Conservation (phyloP, 2,329 filamentous ascomycete species). For the Zasmidium citrigriseum region DNA sequence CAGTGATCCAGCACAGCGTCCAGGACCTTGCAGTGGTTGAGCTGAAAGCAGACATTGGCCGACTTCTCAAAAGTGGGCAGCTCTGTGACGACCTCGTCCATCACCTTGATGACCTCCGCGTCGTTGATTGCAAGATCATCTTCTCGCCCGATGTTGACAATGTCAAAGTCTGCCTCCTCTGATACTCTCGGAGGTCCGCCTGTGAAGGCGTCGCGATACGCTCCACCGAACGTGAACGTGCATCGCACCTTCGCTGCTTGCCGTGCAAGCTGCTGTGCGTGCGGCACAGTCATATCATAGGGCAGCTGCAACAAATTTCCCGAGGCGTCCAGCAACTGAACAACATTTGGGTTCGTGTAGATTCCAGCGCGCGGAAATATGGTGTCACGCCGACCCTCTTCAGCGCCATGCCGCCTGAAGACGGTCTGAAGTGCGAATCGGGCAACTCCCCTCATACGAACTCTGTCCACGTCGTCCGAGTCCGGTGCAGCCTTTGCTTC, state of each 20-base stretch:
- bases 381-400: conserved; percentile 73
- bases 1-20: conserved; percentile 90
- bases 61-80: conserved; percentile 65
- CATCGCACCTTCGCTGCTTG: conserved; percentile 67
- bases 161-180: conserved; percentile 94
- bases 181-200: conserved; percentile 81
- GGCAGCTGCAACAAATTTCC: conserved; percentile 93
- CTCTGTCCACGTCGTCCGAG: conserved; percentile 23
- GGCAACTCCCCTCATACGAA: conserved; percentile 51
- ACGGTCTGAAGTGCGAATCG: conserved; percentile 74
- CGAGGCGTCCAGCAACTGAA: conserved; percentile 77
- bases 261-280: conserved; percentile 81
- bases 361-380: conserved; percentile 81
- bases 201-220: conserved; percentile 77
- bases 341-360: conserved; percentile 68
- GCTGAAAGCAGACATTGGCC: conserved; percentile 79
- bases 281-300: conserved; percentile 86
- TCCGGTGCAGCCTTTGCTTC: conserved; percentile 39
- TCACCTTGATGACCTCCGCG: conserved; percentile 88
- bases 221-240: conserved; percentile 82
- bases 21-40: conserved; percentile 86
- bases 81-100: conserved; percentile 83
- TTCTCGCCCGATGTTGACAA: conserved; percentile 74
- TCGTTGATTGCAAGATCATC: conserved; percentile 86
- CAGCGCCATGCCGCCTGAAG: conserved; percentile 85